Evolutionary conservation across 2,329 filamentous ascomycete species (phyloP).

Genomic region (Aspergillus quadrilineatus): DNA sequence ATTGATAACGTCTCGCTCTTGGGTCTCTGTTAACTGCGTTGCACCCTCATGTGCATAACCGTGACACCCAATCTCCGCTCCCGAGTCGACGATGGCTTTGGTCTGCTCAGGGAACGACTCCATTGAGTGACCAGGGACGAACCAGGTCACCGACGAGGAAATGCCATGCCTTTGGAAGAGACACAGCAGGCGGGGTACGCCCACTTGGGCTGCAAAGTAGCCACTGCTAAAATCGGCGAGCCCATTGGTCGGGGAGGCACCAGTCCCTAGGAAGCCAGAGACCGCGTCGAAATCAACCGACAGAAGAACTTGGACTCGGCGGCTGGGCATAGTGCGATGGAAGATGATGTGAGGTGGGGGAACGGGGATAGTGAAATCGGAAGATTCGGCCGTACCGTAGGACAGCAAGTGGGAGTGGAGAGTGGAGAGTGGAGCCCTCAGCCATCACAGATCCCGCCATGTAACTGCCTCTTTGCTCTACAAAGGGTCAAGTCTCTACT

Average conservation of each 20-base stretch:
- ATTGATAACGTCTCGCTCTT: slow-evolving; percentile 71
- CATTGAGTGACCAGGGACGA: slow-evolving; percentile 59
- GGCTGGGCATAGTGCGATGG: not conserved
- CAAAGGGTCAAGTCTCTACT: no score
- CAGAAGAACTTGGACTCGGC: slow-evolving; percentile 30
- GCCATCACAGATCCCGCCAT: not conserved
- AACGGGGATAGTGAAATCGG: not conserved
- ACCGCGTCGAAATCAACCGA: slow-evolving; percentile 59
- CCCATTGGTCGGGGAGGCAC: slow-evolving; percentile 50
- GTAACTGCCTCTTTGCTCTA: not conserved
- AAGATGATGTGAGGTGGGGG: not conserved
- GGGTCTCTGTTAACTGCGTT: slow-evolving; percentile 66
- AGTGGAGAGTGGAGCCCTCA: not conserved
- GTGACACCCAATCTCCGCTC: slow-evolving; percentile 52
- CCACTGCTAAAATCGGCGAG: slow-evolving; percentile 56
- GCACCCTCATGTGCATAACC: slow-evolving; percentile 74
- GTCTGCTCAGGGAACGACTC: slow-evolving; percentile 58
- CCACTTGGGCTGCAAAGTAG: slow-evolving; percentile 58
- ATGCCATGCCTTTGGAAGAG: slow-evolving; percentile 54
- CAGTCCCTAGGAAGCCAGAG: slow-evolving; percentile 60
- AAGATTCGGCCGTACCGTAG: not conserved
- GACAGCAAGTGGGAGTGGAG: not conserved
- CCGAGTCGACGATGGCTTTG: slow-evolving; percentile 51
- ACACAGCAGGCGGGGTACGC: slow-evolving; percentile 55
- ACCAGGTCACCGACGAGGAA: slow-evolving; percentile 58